Evolutionary conservation across 257 asterid species (phyloP), one percentile per base, ranked within the genome.

Genomic region (Thymus mandschuricus): DNA sequence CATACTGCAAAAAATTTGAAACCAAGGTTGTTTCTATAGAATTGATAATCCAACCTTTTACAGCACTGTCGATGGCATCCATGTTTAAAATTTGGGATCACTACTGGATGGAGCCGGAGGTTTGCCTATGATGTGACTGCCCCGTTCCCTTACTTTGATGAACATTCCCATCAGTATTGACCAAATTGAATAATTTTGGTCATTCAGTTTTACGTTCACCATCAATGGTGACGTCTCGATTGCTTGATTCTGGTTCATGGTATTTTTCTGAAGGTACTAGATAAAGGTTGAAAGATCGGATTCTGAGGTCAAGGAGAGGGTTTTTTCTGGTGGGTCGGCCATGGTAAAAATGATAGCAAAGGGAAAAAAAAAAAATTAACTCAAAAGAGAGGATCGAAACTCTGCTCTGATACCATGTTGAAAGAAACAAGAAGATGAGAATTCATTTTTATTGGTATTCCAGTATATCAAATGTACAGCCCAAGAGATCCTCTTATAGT

Each of bases 211-310:
- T 31, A 59, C 64, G 3, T 59, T 59, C 45, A 59, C 64, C 64
- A 59, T 59, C 29, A 59, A 59, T 59, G 45, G 64, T 59, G 64
- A 59, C 33, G 64, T 59, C 64, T 59, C 64, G 28, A 30, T 59
- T 11, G 45, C 45, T 33, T 59, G 45, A 33, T 59, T 59, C 21
- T 33, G 45, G 12, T 33, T 59, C 64, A 59, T 59, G 11, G 44
- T 59, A 59, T 5, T 30, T 33, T 13, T 59, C 64, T 29, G 62
- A 56, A 33, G 9, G 27, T 31, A 31, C 10, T 59, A 45, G 5
- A 59, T 59, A 4, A 59, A 33, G 64, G 64, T 59, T 31, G 64
- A 59, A 10, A 59, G 10, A 9, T 59, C 64, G 44, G 45, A 33
- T 59, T 59, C 64, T 56, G 45, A 33, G 45, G 21, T 59, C 15